Base-by-base conservation (phyloP, 495 filamentous ascomycete species). In the Trichoderma reesei region DNA sequence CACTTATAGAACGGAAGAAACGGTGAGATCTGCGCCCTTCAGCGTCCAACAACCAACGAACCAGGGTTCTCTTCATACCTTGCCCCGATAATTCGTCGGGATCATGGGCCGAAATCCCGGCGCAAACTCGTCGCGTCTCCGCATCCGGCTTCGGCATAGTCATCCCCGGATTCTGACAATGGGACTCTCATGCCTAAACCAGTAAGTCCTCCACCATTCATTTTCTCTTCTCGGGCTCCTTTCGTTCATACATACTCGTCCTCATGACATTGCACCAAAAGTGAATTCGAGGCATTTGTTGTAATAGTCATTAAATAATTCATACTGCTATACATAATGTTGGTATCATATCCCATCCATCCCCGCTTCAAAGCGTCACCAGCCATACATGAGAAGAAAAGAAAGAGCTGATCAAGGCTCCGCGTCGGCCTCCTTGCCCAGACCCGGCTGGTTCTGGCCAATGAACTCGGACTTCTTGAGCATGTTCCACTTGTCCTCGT, bases 401-500 rank as follows among this genome's bases (percentile, higher is more conserved):
- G 18, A 56, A 26, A 36, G 34, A 56, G 5, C 26, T 7, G 10
- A 20, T 34, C 34, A 56, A 11, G 51, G 26, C 10, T 56, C 51
- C 51, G 11, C 51, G 26, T 56, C 51, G 26, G 51, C 51, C 11
- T 14, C 51, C 51, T 56, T 56, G 51, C 51, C 51, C 20, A 56
- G 20, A 14, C 51, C 51, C 2, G 61, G 61, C 10, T 63, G 37
- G 39, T 63, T 44, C 61, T 72, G 67, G 26, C 70, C 69, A 63
- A 73, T 69, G 59, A 75, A 73, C 54, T 76, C 67, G n/a, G 78
- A 76, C 39, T 76, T 72, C 8, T 80, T 77, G 46, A 83, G 67
- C n/a, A 78, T 77, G 71, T 89, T 90, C 56, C 88, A 74, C 31
- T 71, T 65, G 69, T 89, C 87, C 65, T 89, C 87, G 66, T 85